Base-by-base conservation (phyloP, 148 eudicot species). In the Amaranthus palmeri region DNA sequence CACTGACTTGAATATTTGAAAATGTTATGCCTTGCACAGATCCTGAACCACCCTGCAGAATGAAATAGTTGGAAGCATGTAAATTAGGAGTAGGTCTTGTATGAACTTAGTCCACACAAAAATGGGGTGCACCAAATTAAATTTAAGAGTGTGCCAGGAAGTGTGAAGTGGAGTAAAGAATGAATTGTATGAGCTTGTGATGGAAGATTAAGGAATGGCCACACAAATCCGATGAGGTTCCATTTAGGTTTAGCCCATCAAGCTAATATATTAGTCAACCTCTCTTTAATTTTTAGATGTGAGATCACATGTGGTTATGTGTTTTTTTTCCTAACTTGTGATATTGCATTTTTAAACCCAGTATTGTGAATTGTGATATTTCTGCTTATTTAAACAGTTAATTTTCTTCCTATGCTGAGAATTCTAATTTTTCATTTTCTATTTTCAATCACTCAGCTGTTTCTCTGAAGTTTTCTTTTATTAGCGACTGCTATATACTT, bases 1-100 rank as follows among this genome's bases (percentile, higher is more conserved):
- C 91, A 17, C 87, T 84, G 48, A 91, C 81, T 79, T 86, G 89
- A 64, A 93, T 89, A 83, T 93, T 91, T 70, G 97, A 87, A 76
- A 93, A 93, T 45, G 86, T 76, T 45, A 93, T 79, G 18, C 83
- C 88, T 84, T 86, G 86, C 43, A 91, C 98, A 14, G 91, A 87
- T 14, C 98, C 98, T 55, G 91, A 86, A 13, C 96, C 98, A 49
- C 98, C 98, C 98, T 93, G 89, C 11, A 72, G 69, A 64, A 67
- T 15, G 48, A 25, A 49, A 62, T n/a, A 58, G 25, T 57, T n/a
- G 14, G 51, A 50, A 50, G 67, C 61, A 51, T 65, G 47, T 70
- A 51, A 52, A 50, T 40, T 14, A 74, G 8, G 36, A 14, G 67
- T 7, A 13, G 0, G 6, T 63, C 48, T 43, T 40, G 8, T 47